phyloP scores from a whole-genome alignment of 2,329 filamentous ascomycete species.

The Trichoderma guizhouense region DNA sequence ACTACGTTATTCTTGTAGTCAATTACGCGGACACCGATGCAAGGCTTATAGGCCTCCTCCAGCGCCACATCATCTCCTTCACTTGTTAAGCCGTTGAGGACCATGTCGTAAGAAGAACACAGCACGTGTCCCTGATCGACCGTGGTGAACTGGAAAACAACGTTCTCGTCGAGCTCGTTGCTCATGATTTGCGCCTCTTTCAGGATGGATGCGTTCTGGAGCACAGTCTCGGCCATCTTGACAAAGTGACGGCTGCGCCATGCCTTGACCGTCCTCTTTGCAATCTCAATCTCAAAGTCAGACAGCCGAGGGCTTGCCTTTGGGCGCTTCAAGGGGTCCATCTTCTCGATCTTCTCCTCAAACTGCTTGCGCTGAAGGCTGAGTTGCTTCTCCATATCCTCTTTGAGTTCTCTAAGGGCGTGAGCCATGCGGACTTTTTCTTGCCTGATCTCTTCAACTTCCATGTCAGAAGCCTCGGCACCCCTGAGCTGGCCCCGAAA shows the following conservation, averaged over 20 bases:
- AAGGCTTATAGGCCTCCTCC: constrained; percentile 80
- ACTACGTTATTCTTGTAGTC: constrained; percentile 85
- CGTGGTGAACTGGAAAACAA: constrained; percentile 92
- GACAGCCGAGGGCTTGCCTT: constrained; percentile 63
- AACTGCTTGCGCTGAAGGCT: constrained; percentile 79
- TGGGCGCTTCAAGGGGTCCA: constrained; percentile 61
- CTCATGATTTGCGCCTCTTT: constrained; percentile 99
- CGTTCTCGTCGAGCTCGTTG: constrained; percentile 87
- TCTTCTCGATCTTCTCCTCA: constrained; percentile 76
- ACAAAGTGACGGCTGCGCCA: constrained; percentile 88
- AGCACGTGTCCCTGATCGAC: constrained; percentile 84
- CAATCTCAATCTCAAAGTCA: constrained; percentile 68
- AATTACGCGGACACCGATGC: constrained; percentile 83
- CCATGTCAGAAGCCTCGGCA: constrained; percentile 70
- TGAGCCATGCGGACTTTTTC: constrained; percentile 87
- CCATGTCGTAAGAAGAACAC: constrained; percentile 94
- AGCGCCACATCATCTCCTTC: constrained; percentile 82
- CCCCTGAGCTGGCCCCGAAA: constrained; percentile 74
- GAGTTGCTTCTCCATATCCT: constrained; percentile 84
- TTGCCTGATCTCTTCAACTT: constrained; percentile 77
- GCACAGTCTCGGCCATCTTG: constrained; percentile 85
- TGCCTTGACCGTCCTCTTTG: constrained; percentile 62
- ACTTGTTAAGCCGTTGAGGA: constrained; percentile 81
- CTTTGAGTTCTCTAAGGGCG: constrained; percentile 71
- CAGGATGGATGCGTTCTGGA: constrained; percentile 80